Evolutionary conservation across 495 filamentous ascomycete species (phyloP), one percentile per base, ranked within the genome.

Genomic region (Collariella sp.): DNA sequence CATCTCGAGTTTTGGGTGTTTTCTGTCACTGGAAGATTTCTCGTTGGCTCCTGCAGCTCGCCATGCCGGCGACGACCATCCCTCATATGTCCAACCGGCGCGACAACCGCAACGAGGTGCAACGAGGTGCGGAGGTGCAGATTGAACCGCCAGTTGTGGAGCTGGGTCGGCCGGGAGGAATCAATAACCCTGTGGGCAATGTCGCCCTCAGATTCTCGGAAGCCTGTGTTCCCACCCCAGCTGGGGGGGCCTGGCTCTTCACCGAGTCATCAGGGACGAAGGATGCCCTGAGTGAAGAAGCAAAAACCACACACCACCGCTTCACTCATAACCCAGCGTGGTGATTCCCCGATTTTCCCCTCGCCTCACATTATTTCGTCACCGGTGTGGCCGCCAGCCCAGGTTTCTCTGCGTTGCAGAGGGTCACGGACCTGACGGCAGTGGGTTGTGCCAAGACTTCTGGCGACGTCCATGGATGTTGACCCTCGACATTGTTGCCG

Each of bases 111-210:
- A 23, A 40, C 48, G 11, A 31, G 26, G 26, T 31, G 26, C 29
- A 1, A 6, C 24, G 12, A 19, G 36, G 15, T 53, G 50, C 31
- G 50, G 50, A 45, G 50, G 13, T 29, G 33, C n/a, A 36, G 31
- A 35, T 50, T 50, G 40, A 33, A 38, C 29, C 2, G 6, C 24
- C 12, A 19, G 36, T 19, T 53, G 50, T 39, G 50, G 50, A 45
- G 50, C 19, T 29, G 33, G 19, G 15, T 7, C 41, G 15, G 33
- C 13, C 41, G 33, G 31, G 50, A 45, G 50, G 50, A 39, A 39
- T 18, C n/a, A 44, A 45, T 13, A 45, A 18, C 50, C 50, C 50
- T 29, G 33, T 41, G 15, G 23, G n/a, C 36, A 53, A 53, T 46
- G 33, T 53, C 50, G 50, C 50, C 50, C 45, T n/a, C 31, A 43